A percentile compares a stretch with the other conserved stretches of the same genome.
phyloP scores from a whole-genome alignment of 805 yeast species.

The Metschnikowia rubicola region DNA sequence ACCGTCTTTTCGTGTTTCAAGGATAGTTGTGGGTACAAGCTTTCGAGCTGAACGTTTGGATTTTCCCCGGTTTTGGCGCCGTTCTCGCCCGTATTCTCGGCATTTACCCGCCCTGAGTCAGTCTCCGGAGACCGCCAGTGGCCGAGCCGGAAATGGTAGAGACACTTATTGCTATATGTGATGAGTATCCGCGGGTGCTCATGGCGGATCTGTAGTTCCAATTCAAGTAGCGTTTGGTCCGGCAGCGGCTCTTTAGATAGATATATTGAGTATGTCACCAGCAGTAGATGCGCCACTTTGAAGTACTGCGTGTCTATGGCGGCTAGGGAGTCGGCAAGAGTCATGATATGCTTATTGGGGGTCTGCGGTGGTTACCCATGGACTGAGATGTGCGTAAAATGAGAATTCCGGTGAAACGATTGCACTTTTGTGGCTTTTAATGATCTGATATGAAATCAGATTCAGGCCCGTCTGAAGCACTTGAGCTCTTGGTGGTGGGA shows the following conservation, averaged over 20 bases:
- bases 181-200: constrained; percentile 36
- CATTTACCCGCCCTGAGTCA: neutral
- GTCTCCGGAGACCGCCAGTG: constrained; percentile 14
- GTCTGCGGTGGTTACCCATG: no score
- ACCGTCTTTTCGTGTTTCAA: constrained; percentile 23
- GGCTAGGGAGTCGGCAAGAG: constrained; percentile 1
- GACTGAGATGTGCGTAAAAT: no score
- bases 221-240: constrained; percentile 39
- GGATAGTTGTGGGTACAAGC: constrained; percentile 24
- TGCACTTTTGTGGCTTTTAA: no score
- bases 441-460: no score
- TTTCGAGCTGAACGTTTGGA: constrained; percentile 1
- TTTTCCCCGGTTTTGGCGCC: neutral
- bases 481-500: no score
- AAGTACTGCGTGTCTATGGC: constrained; percentile 32
- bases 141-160: constrained; percentile 34
- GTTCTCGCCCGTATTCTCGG: neutral
- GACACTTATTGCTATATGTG: constrained; percentile 39
- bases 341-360: neutral
- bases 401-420: no score
- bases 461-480: no score
- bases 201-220: constrained; percentile 36
- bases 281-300: constrained; percentile 36
- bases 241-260: constrained; percentile 20
- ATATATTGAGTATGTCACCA: constrained; percentile 30